Evolutionary conservation across 2,329 filamentous ascomycete genomes (phyloP).

Genomic region (Sporothrix curviconia): DNA sequence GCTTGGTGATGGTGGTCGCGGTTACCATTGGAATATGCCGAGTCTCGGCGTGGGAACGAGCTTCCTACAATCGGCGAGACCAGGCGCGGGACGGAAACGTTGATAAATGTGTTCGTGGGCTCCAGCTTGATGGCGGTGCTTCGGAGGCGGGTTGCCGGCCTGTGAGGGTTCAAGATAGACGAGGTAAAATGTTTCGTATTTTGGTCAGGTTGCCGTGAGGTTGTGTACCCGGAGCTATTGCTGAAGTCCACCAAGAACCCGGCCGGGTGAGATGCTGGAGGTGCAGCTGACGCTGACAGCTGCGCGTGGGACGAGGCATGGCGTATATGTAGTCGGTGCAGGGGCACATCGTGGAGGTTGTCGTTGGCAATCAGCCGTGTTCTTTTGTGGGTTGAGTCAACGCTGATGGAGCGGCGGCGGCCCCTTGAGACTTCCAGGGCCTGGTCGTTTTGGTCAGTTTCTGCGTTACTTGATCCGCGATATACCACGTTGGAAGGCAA

Average conservation of each 20-base stretch:
- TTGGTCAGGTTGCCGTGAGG: background rate
- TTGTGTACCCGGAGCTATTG: background rate
- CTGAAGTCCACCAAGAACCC: background rate
- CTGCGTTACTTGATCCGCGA: no score
- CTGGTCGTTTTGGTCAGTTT: no score
- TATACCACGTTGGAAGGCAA: no score
- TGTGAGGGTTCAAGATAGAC: background rate
- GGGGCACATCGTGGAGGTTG: no score
- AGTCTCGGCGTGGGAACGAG: background rate
- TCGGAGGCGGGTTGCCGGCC: background rate
- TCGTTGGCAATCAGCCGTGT: background rate
- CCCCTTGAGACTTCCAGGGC: no score
- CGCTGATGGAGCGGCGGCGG: no score
- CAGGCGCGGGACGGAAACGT: conserved; percentile 1
- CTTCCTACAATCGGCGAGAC: background rate
- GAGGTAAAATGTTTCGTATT: background rate
- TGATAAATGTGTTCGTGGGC: background rate
- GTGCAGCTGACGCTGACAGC: background rate
- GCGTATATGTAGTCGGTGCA: no score
- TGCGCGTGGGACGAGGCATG: background rate
- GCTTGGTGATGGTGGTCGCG: background rate
- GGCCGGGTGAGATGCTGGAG: background rate
- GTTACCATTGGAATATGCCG: background rate
- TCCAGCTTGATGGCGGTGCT: background rate
- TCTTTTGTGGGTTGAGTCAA: no score